Conservation (phyloP, 2,329 filamentous ascomycete genomes). For the Cladosporium sp. region DNA sequence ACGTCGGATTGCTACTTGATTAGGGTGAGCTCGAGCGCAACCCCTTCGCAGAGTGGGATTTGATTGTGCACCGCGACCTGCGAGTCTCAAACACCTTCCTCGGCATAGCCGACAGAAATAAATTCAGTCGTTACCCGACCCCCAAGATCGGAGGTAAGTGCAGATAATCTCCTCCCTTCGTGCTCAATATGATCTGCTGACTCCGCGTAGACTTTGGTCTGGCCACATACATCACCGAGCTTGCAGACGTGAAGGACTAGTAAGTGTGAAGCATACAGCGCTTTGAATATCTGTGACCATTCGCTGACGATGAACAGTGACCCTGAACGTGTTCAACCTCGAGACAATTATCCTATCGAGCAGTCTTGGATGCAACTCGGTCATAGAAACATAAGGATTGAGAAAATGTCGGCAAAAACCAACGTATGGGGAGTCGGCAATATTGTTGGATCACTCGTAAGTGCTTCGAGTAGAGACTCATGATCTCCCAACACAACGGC, state of each 20-base stretch:
- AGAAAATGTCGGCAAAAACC: not conserved
- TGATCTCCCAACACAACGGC: too few relatives aligned
- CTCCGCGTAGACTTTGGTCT: too few relatives aligned
- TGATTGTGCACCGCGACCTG: constrained; percentile 18
- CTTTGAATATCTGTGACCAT: too few relatives aligned
- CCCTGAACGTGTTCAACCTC: too few relatives aligned
- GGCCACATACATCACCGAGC: constrained; percentile 1
- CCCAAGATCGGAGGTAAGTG: constrained; percentile 16
- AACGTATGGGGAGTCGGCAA: not conserved
- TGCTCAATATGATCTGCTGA: too few relatives aligned
- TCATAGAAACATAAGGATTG: too few relatives aligned
- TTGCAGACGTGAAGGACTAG: not conserved
- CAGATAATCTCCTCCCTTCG: too few relatives aligned
- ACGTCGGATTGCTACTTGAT: constrained; percentile 16
- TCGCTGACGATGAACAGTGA: too few relatives aligned
- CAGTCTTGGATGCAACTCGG: too few relatives aligned
- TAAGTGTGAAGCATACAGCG: too few relatives aligned
- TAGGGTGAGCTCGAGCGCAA: constrained; percentile 4
- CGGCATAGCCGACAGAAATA: not conserved
- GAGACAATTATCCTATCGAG: too few relatives aligned
- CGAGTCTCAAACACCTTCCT: constrained; percentile 15
- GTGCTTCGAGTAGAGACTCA: too few relatives aligned
- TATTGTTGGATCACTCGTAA: not conserved
- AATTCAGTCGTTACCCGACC: constrained; percentile 10
- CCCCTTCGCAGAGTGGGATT: constrained; percentile 4